phyloP scores from a whole-genome alignment of 805 yeast species.

The Pichia paraexigua region DNA sequence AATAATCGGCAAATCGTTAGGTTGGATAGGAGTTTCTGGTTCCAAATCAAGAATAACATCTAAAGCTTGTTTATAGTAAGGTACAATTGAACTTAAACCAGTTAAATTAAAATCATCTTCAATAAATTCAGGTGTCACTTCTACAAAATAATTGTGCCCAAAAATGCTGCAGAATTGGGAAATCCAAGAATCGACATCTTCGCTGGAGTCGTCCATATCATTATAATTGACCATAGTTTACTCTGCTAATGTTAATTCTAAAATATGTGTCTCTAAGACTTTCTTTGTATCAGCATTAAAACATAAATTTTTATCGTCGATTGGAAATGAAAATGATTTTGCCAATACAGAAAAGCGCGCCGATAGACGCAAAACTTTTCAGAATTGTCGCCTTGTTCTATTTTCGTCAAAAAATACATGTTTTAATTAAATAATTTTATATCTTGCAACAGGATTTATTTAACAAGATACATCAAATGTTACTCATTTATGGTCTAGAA shows the following conservation, averaged over 20 bases:
- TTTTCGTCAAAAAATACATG: background rate
- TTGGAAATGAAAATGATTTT: background rate
- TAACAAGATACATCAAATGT: background rate
- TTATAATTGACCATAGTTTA: background rate
- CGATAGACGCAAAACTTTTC: background rate
- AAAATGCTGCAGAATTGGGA: slow-evolving; percentile 68
- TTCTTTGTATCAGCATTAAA: background rate
- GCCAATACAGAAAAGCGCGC: background rate
- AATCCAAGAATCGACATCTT: slow-evolving; percentile 72
- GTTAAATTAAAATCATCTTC: slow-evolving; percentile 96
- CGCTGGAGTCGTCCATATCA: slow-evolving; percentile 26
- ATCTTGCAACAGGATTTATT: too few relatives aligned
- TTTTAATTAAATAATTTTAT: too few relatives aligned
- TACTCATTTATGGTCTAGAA: background rate
- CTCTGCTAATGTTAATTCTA: background rate
- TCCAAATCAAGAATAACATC: slow-evolving; percentile 87
- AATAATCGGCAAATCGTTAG: slow-evolving; percentile 64
- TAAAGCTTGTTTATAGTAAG: slow-evolving; percentile 84
- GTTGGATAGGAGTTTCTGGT: slow-evolving; percentile 46
- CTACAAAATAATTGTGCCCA: slow-evolving; percentile 87
- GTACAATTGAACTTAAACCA: slow-evolving; percentile 77
- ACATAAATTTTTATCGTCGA: background rate
- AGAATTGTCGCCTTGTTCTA: background rate
- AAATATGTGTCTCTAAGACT: background rate
- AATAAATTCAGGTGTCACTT: slow-evolving; percentile 84